Base-by-base conservation (phyloP, 2,329 filamentous ascomycete species). In the Hypoxylon sp. region DNA sequence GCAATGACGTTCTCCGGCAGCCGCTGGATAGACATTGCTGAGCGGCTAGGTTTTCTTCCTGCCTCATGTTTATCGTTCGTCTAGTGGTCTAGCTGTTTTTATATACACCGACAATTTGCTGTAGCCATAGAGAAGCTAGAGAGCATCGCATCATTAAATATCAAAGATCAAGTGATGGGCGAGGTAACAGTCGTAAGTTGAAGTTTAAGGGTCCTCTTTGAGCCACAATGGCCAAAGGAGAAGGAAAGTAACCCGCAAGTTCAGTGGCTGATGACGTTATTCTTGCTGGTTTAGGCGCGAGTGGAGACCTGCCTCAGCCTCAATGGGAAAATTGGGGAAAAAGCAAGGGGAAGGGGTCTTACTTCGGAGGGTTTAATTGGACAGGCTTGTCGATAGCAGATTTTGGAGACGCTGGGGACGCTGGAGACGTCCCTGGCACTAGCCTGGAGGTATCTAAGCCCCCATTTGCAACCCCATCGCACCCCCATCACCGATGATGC, bases 1-100 rank as follows among this genome's bases (percentile, higher is more conserved):
- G 91, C 88, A 74, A 90, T 85, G 63, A 92, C 93, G 72, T 92
- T 85, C 40, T 87, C 81, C 11, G 94, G 92, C 66, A 97, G 85
- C 56, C 85, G 89, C 71, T 85, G 85, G 76, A 96, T 95, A 69
- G 85, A 87, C 87, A 89, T 89, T 70, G 69, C 69, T 71, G 61
- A 51, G 57, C 11, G 44, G 37, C 14, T 17, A 2, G 30, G 22
- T 22, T 22, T 63, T 46, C 17, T 40, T 53, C 48, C 46, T 37
- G 20, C 61, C 55, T 68, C 66, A 70, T 73, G 14, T 65, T 73
- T 42, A 51, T 56, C n/a, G 11, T 35, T 46, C 20, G 49, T 42
- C 7, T 33, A 20, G 10, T 50, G 8, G 46, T 22, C 7, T n/a
- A 22, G 25, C 6, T 22, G n/a, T 37, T 62, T 27, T 6, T 31